phyloP scores from a whole-genome alignment of 352 stramenopile genomes.

The Halophytophthora polymorphica region DNA sequence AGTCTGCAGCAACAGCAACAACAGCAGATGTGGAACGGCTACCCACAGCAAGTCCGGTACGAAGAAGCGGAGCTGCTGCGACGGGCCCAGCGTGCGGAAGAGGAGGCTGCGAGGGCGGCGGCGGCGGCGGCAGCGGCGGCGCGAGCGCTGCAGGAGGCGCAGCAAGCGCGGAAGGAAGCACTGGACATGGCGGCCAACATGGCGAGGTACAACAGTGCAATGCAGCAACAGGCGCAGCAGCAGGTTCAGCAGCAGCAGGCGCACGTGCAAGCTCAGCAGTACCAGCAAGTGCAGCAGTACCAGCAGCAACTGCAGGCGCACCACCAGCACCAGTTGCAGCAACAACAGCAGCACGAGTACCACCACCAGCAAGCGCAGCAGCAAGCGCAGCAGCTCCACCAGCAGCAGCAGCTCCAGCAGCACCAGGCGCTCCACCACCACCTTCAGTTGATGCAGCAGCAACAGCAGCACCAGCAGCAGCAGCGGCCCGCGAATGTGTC shows the following conservation, averaged over 20 bases:
- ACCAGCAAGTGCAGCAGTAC: slow-evolving; percentile 48
- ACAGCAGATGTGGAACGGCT: slow-evolving; percentile 73
- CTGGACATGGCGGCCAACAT: slow-evolving; percentile 80
- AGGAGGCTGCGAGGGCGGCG: slow-evolving; percentile 73
- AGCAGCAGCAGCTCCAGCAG: slow-evolving; percentile 61
- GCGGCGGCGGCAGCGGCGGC: slow-evolving; percentile 67
- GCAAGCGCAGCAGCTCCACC: slow-evolving; percentile 31
- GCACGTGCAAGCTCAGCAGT: slow-evolving; percentile 25
- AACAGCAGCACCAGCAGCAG: slow-evolving; percentile 19
- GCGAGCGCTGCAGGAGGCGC: slow-evolving; percentile 68
- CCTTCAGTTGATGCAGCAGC: slow-evolving; percentile 46
- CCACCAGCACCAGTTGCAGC: slow-evolving; percentile 33
- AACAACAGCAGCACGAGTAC: slow-evolving; percentile 29
- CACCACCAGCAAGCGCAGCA: slow-evolving; percentile 35
- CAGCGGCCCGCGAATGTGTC: slow-evolving; percentile 31
- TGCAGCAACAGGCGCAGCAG: slow-evolving; percentile 62
- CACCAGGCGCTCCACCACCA: slow-evolving; percentile 48
- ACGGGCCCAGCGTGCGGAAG: slow-evolving; percentile 66
- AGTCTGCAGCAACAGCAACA: slow-evolving; percentile 30
- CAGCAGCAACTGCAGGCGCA: slow-evolving; percentile 51
- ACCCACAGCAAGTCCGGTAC: slow-evolving; percentile 64
- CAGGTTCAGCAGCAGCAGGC: slow-evolving; percentile 41
- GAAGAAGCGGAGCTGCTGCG: slow-evolving; percentile 76
- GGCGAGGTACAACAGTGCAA: slow-evolving; percentile 64
- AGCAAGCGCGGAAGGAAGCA: slow-evolving; percentile 74